Evolutionary conservation across 139 green algal genomes (phyloP).

Genomic region (Helicosporidium sp.): DNA sequence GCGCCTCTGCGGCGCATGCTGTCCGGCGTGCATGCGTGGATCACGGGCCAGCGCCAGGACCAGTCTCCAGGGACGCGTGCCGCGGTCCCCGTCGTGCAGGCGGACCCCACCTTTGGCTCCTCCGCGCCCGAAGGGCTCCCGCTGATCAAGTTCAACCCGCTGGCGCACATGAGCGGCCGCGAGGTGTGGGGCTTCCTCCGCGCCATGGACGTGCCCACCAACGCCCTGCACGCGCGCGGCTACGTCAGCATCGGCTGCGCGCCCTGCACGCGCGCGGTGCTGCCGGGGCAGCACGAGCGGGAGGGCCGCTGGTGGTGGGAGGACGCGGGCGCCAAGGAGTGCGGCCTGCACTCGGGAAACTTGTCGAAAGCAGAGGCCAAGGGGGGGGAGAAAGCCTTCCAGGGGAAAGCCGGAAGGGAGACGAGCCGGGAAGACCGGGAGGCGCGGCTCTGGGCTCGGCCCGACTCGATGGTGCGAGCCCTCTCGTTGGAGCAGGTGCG

Average conservation of each 20-base stretch:
- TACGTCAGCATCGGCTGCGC: constrained; percentile 94
- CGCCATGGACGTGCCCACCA: constrained; percentile 77
- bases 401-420: no score
- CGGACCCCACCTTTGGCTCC: constrained; percentile 80
- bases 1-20: constrained; percentile 71
- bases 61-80: constrained; percentile 81
- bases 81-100: constrained; percentile 61
- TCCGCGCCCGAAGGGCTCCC: no score
- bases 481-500: constrained; percentile 39
- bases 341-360: constrained; percentile 86
- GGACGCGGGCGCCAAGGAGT: constrained; percentile 85
- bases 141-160: constrained; percentile 97
- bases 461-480: no score
- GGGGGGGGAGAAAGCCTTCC: no score
- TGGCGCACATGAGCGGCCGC: constrained; percentile 64
- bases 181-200: constrained; percentile 95
- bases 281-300: constrained; percentile 89
- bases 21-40: constrained; percentile 74
- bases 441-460: constrained; percentile 10
- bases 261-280: constrained; percentile 81
- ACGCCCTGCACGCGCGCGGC: constrained; percentile 73
- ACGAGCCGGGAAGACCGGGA: constrained; percentile 9
- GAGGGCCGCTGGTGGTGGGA: constrained; percentile 99
- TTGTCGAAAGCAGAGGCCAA: no score
- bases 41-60: constrained; percentile 97